Evolutionary conservation across 345 rosid genomes (phyloP), one percentile per base, ranked within the genome.

Genomic region (Gossypium ekmanianum): DNA sequence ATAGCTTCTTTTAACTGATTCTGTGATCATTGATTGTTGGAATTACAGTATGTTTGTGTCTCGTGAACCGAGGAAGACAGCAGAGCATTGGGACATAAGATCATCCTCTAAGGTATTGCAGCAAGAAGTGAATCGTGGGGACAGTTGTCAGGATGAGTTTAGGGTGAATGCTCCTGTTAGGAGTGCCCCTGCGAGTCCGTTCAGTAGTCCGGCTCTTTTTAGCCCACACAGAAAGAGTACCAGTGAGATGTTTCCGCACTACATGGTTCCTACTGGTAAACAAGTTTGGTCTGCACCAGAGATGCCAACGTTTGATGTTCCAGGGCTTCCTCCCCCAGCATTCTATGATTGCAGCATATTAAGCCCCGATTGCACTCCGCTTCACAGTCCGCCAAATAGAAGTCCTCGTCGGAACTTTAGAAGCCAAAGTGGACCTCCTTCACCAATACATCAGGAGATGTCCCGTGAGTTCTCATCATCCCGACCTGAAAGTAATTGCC

Each of bases 261-360:
- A 80, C 50, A 52, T 82, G 71, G 81, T 83, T 74, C 88, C 91
- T 6, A 78, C 68, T 51, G 87, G 85, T 74, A 86, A 81, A 71
- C 88, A 85, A 83, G 92, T 77, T 2, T 95, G 98, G 96, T 93
- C 99, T 29, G 92, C 97, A 0, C 93, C 93, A 0, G 98, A 92
- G 84, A 89, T 87, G 92, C 84, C 86, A 1, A 56, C 72, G 1
- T 51, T 79, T 26, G 94, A 90, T 74, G 77, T 82, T 44, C 79
- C 87, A 0, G 90, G 88, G 11, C 84, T 78, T 8, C 89, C 87
- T 79, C 89, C 93, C 22, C 92, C 94, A 26, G 88, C 92, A 2
- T 88, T 69, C 79, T 80, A 79, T 64, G 96, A 90, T 75, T 39
- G 20, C 61, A 71, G 71, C 51, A 82, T 86, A 2, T 79, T 82